These are phyloP conservation scores for Phytophthora kernoviae DNA, from an alignment of 352 stramenopile species.

Conservation along the genomic window DNA sequence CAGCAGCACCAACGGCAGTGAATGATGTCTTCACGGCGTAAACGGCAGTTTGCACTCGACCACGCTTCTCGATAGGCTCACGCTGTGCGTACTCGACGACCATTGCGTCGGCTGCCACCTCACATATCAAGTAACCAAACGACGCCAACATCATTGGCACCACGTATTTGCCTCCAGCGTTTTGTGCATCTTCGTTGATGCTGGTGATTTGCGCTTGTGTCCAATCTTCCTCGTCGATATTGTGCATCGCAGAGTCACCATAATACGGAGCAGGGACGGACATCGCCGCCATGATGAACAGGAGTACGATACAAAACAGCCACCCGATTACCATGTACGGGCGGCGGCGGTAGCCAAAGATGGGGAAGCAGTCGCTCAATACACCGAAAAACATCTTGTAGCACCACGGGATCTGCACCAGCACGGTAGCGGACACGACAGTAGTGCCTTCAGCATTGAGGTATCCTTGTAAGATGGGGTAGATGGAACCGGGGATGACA, in stretches of 20 bases:
- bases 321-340: conserved; percentile 63
- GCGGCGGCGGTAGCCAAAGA: conserved; percentile 50
- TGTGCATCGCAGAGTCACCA: conserved; percentile 36
- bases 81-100: conserved; percentile 60
- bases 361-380: conserved; percentile 58
- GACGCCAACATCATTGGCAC: conserved; percentile 63
- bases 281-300: conserved; percentile 48
- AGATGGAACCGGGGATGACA: conserved; percentile 50
- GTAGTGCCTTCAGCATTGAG: conserved; percentile 54
- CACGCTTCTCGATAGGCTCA: conserved; percentile 50
- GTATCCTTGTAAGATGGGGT: conserved; percentile 58
- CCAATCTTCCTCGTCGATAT: conserved; percentile 40
- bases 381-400: conserved; percentile 64
- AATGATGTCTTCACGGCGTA: conserved; percentile 50
- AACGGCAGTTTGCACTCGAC: conserved; percentile 50
- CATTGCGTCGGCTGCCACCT: conserved; percentile 61
- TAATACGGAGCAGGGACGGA: conserved; percentile 45
- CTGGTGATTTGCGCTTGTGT: conserved; percentile 33
- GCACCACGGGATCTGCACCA: conserved; percentile 55
- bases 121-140: conserved; percentile 57
- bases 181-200: conserved; percentile 37
- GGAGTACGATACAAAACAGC: conserved; percentile 41
- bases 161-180: conserved; percentile 47
- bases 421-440: conserved; percentile 41
- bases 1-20: conserved; percentile 38